phyloP scores from a whole-genome alignment of 2,329 filamentous ascomycete species.

The Fonsecaea multimorphosa region DNA sequence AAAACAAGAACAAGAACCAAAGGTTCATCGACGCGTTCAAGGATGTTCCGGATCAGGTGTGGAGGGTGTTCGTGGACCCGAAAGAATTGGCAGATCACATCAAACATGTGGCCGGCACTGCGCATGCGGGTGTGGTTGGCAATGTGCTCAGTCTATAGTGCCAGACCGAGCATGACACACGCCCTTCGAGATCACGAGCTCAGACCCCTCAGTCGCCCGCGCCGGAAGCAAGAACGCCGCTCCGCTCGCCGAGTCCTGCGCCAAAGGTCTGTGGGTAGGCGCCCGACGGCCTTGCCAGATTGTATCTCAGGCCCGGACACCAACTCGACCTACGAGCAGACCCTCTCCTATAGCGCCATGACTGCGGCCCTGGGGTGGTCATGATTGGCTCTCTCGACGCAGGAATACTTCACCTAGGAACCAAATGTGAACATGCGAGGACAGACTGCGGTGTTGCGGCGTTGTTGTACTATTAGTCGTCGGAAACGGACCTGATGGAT shows the following conservation, averaged over 20 bases:
- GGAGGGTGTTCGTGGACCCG: constrained; percentile 83
- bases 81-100: constrained; percentile 61
- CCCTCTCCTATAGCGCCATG: not conserved
- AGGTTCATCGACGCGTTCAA: constrained; percentile 86
- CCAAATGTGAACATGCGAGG: not conserved
- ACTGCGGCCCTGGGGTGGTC: not conserved
- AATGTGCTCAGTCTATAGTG: constrained; percentile 31
- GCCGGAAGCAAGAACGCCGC: constrained; percentile 27
- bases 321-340: not conserved
- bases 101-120: constrained; percentile 34
- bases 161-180: constrained; percentile 29
- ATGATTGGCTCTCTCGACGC: not conserved
- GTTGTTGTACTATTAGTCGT: not conserved
- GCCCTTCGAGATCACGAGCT: constrained; percentile 20
- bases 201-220: constrained; percentile 24
- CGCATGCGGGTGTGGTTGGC: constrained; percentile 30
- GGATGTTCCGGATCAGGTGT: constrained; percentile 70
- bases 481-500: not conserved
- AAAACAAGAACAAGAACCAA: constrained; percentile 73
- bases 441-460: not conserved
- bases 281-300: not conserved
- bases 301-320: not conserved
- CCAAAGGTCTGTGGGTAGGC: not conserved
- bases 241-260: constrained; percentile 22
- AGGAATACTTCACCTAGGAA: not conserved